Evolutionary conservation across 129 eudicot species (phyloP).

Genomic region (Saussurea involucrata): DNA sequence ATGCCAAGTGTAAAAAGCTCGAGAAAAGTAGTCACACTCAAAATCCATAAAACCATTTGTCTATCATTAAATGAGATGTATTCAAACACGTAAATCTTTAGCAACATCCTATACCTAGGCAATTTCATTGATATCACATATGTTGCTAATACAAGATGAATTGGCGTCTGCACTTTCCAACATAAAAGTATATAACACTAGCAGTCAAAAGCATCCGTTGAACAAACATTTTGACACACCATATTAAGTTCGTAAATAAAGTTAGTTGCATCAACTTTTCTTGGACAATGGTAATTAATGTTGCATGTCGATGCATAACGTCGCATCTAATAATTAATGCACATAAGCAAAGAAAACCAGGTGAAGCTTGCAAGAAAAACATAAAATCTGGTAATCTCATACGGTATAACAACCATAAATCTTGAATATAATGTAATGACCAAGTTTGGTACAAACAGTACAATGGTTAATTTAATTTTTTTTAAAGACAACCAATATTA

Average conservation of each 20-base stretch:
- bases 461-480: background rate
- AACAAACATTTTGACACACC: background rate
- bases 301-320: background rate
- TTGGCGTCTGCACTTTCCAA: background rate
- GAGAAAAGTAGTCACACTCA: slow-evolving; percentile 3
- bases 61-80: background rate
- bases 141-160: background rate
- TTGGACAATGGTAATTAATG: background rate
- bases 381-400: no score
- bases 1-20: slow-evolving; percentile 9
- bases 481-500: no score
- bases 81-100: background rate
- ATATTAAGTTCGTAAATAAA: background rate
- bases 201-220: background rate
- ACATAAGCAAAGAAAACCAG: background rate
- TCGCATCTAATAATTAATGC: no score
- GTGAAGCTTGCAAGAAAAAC: background rate
- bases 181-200: background rate
- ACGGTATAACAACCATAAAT: no score
- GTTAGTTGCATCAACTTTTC: background rate
- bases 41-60: background rate
- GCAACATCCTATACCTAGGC: background rate
- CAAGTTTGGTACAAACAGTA: background rate
- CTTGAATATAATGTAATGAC: no score
- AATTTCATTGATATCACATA: background rate